Percentiles rank a stretch among this genome's conserved stretches.
Evolutionary conservation across 2,329 filamentous ascomycete species (phyloP).

Genomic region (Aspergillus sp.): DNA sequence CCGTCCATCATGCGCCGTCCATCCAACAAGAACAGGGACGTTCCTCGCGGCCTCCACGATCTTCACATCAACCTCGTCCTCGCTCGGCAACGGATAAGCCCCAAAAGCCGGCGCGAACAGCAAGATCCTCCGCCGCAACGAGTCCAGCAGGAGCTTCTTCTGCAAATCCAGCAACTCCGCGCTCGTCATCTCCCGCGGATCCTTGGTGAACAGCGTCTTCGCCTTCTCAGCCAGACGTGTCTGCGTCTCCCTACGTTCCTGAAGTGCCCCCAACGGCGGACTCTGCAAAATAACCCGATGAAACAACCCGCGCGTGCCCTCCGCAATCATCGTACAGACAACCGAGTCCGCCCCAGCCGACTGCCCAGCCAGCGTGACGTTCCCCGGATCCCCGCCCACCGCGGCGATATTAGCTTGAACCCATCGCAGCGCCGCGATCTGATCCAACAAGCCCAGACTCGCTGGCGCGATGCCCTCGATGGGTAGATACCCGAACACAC

Average conservation of each 20-base stretch:
- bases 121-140: background rate
- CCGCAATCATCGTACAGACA: background rate
- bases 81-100: background rate
- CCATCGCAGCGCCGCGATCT: background rate
- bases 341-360: background rate
- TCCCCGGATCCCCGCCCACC: background rate
- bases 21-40: background rate
- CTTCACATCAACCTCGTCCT: background rate
- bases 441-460: background rate
- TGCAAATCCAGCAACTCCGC: background rate
- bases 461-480: conserved; percentile 36
- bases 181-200: background rate
- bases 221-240: background rate
- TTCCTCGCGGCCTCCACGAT: background rate
- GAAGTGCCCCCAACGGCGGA: background rate
- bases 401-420: background rate
- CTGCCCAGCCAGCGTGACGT: background rate
- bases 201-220: background rate
- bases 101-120: background rate
- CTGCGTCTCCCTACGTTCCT: background rate
- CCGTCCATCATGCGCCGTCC: background rate
- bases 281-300: background rate
- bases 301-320: background rate
- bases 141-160: background rate
- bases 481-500: conserved; percentile 13